Evolutionary conservation across 169 alveolate species (phyloP), one percentile per base, ranked within the genome.

Genomic region (Neospora caninum): DNA sequence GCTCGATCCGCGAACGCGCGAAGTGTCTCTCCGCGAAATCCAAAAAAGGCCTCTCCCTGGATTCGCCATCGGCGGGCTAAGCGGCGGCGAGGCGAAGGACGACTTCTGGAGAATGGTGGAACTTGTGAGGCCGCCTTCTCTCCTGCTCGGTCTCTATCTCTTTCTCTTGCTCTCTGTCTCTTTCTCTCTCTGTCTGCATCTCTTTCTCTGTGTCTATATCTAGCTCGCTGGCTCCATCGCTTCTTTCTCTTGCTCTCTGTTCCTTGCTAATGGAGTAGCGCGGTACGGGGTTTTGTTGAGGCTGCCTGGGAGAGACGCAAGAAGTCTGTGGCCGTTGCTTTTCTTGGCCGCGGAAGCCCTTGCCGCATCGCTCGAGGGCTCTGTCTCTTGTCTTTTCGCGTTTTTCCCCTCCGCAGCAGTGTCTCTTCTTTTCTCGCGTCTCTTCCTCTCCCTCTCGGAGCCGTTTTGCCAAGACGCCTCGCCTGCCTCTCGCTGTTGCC

Each of bases 61-160:
- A 18, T 99, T 98, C 96, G 99, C 99, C 43, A 98, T 99, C 41
- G 99, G 99, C 0, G 99, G 99, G 1, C 97, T 99, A 73, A 98
- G 99, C 25, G 99, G 99, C 38, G 99, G 99, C 0, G 99, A 99
- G 96, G 98, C 97, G 88, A 99, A 99, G 95, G 98, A 94, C 41
- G 99, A 97, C 87, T 99, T 99, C 96, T 98, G 99, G 98, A 97
- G 96, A 94, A 97, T 98, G 20, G 99, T 98, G 13, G 97, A 95
- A 34, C 96, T 45, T 49, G 95, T 96, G 83, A 97, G 96, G 34
- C 91, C 91, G 92, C 94, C 69, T 42, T 92, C 91, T 31, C 83
- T 82, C 73, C 25, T 42, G 88, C 67, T 80, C 13, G 4, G 58
- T 49, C 58, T 49, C 58, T 49, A 4, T 49, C 58, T 49, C 58